Conservation (phyloP, 208 protist species). For the Leishmania gerbilli region DNA sequence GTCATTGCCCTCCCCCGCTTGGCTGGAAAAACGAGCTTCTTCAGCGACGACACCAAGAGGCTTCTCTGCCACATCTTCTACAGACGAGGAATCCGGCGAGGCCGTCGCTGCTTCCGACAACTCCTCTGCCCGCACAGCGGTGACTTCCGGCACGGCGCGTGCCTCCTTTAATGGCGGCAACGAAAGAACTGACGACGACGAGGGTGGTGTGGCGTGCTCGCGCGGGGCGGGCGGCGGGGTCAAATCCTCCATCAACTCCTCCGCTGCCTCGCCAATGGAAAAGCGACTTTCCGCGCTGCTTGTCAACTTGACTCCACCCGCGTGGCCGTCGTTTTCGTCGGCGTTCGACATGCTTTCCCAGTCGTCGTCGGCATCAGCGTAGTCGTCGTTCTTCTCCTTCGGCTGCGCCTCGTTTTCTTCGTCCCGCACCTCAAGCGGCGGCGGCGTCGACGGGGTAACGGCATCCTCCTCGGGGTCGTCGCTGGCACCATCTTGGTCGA, state of each 20-base stretch:
- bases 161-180: background rate
- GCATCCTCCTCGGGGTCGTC: background rate
- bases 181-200: conserved; percentile 11
- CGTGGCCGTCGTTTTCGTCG: background rate
- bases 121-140: background rate
- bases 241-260: background rate
- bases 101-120: background rate
- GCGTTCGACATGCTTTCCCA: conserved; percentile 17
- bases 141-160: background rate
- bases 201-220: conserved; percentile 17
- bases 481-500: background rate
- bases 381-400: conserved; percentile 2
- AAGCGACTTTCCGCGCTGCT: background rate
- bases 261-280: background rate
- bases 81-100: background rate
- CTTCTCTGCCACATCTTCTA: background rate
- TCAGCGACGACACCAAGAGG: background rate
- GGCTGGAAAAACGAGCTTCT: background rate
- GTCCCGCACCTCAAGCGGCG: background rate
- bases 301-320: background rate
- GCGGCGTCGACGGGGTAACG: background rate
- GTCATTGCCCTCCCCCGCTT: background rate
- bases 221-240: conserved; percentile 16
- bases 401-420: background rate
- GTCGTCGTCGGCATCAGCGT: conserved; percentile 13